Evolutionary conservation across 495 filamentous ascomycete genomes (phyloP).

Genomic region (Penicillium taxi): DNA sequence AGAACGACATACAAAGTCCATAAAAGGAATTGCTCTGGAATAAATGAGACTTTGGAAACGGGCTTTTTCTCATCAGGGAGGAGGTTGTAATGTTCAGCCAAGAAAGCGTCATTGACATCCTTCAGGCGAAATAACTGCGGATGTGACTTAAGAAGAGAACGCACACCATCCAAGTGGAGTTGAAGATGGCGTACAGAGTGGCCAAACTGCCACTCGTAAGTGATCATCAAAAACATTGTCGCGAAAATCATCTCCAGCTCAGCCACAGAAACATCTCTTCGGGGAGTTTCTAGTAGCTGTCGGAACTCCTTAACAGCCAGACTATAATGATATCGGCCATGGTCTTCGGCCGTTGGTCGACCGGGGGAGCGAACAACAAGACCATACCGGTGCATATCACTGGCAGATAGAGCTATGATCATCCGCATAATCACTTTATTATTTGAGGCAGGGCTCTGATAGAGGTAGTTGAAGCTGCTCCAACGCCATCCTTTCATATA

Average conservation of each 20-base stretch:
- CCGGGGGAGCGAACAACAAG: conserved; percentile 22
- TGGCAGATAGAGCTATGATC: conserved; percentile 34
- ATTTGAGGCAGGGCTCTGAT: conserved; percentile 28
- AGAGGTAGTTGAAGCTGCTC: conserved; percentile 36
- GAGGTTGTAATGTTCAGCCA: conserved; percentile 14
- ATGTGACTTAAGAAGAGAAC: conserved; percentile 33
- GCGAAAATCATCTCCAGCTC: conserved; percentile 35
- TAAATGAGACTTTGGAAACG: conserved; percentile 27
- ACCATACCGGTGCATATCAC: conserved; percentile 36
- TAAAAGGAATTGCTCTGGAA: conserved; percentile 32
- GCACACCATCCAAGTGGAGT: conserved; percentile 34
- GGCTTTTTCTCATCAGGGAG: conserved; percentile 8
- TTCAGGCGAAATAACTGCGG: conserved; percentile 31
- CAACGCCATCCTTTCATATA: conserved; percentile 40
- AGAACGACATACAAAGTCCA: conserved; percentile 28
- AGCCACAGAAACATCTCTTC: conserved; percentile 18
- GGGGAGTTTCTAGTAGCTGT: conserved; percentile 30
- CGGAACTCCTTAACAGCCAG: conserved; percentile 38
- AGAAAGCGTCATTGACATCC: conserved; percentile 28
- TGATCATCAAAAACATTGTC: conserved; percentile 37
- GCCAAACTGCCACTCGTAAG: conserved; percentile 39
- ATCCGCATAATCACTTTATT: conserved; percentile 41
- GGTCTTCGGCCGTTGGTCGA: conserved; percentile 30
- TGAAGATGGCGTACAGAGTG: conserved; percentile 35
- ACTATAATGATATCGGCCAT: conserved; percentile 35